Evolutionary conservation across 2,329 filamentous ascomycete genomes (phyloP).

Genomic region (Alternaria solani): DNA sequence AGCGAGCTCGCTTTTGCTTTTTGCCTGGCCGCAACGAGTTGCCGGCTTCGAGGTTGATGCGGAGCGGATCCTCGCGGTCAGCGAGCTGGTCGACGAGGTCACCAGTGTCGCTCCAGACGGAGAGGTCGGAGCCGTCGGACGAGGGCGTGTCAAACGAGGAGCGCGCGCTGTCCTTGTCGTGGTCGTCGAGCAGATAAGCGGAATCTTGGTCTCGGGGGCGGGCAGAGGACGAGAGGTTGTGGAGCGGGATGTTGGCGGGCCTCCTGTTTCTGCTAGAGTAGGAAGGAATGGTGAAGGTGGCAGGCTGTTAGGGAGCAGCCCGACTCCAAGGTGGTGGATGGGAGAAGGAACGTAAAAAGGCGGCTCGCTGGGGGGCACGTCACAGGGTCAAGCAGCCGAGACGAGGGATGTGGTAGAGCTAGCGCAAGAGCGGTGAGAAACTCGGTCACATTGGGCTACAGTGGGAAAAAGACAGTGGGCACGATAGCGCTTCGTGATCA

Average conservation of each 20-base stretch:
- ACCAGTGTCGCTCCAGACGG: slow-evolving; percentile 91
- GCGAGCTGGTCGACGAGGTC: slow-evolving; percentile 92
- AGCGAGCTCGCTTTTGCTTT: slow-evolving; percentile 73
- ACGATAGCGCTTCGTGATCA: slow-evolving; percentile 41
- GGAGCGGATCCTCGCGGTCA: slow-evolving; percentile 82
- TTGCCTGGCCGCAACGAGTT: slow-evolving; percentile 56
- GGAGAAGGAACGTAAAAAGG: slow-evolving; percentile 33
- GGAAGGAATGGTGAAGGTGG: slow-evolving; percentile 80
- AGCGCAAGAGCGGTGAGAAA: slow-evolving; percentile 41
- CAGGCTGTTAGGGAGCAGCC: slow-evolving; percentile 67
- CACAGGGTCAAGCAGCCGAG: slow-evolving; percentile 39
- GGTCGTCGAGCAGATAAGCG: slow-evolving; percentile 52
- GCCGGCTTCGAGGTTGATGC: slow-evolving; percentile 72
- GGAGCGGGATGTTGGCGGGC: slow-evolving; percentile 88
- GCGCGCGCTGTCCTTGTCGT: slow-evolving; percentile 61
- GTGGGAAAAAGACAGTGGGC: slow-evolving; percentile 29
- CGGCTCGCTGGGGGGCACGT: slow-evolving; percentile 37
- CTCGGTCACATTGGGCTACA: slow-evolving; percentile 45
- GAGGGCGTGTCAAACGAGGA: slow-evolving; percentile 65
- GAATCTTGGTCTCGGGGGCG: slow-evolving; percentile 51
- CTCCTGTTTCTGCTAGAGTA: slow-evolving; percentile 68
- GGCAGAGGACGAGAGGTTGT: slow-evolving; percentile 67
- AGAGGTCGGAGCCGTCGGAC: slow-evolving; percentile 72
- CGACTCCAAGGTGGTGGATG: slow-evolving; percentile 40
- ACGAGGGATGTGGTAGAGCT: slow-evolving; percentile 27